Evolutionary conservation across 2,329 filamentous ascomycete species (phyloP), one percentile per base, ranked within the genome.

Genomic region (Paecilomyces dactylethromorphus): DNA sequence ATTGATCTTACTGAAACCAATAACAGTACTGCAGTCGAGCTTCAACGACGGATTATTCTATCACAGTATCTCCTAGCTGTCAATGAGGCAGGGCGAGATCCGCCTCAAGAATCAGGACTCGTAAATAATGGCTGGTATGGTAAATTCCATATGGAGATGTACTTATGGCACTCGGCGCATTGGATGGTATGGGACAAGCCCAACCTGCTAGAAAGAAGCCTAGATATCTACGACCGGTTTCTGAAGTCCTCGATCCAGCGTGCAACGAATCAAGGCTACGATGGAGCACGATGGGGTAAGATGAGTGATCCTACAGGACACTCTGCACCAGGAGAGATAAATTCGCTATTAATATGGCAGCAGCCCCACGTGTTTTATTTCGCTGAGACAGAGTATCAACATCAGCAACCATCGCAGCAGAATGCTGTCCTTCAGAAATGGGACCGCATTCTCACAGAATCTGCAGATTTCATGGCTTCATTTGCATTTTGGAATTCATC

Each of bases 321-420:
- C 11, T 82, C 78, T 53, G 81, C 82, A 1, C 83, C 84, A 0
- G 84, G 84, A 1, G 81, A 84, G 62, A 86, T 86, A 66, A 87
- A 87, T 66, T 80, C 79, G 10, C 71, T 87, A 1, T 72, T 87
- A 2, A 82, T 86, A 58, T 87, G 84, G 84, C 84, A 87, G 63
- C 84, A 86, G 64, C 83, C 83, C 7, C 84, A 87, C 66, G 76
- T 81, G 0, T 81, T 86, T 76, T 84, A 83, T 65, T 83, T 86
- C 64, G 84, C 84, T 0, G 83, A 85, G 66, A 70, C 80, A 18
- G 80, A 84, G 64, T 85, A 81, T 64, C 75, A 51, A n/a, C 7
- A 56, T n/a, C 24, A 33, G 52, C 15, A n/a, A 18, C 26, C 8
- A 32, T 31, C 52, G 49, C 18, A 54, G n/a, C 52, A 18, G 3